phyloP scores from a whole-genome alignment of 2,329 filamentous ascomycete species.

The Trichophyton schoenleinii region DNA sequence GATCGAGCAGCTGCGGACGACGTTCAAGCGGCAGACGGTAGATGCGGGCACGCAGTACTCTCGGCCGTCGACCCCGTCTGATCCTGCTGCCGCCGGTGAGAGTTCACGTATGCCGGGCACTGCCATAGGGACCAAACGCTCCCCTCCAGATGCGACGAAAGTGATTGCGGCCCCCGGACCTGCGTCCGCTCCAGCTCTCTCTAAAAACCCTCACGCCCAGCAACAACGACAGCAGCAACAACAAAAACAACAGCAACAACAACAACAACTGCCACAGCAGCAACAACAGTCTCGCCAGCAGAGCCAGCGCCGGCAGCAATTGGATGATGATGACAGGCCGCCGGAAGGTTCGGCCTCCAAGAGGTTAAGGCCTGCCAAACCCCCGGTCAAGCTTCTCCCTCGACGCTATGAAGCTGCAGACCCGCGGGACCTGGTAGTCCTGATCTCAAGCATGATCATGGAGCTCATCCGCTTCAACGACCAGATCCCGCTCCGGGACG shows the following conservation, averaged over 20 bases:
- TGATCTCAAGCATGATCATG: conserved; percentile 90
- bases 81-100: conserved; percentile 6
- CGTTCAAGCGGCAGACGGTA: conserved; percentile 26
- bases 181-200: neutral
- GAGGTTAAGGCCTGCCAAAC: conserved; percentile 34
- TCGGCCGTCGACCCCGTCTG: conserved; percentile 31
- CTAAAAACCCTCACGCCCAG: neutral
- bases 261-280: neutral
- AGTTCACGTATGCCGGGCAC: conserved; percentile 15
- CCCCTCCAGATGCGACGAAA: conserved; percentile 16
- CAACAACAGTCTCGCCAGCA: neutral
- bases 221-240: neutral
- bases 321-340: conserved; percentile 16
- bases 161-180: neutral
- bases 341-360: conserved; percentile 30
- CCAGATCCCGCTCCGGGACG: conserved; percentile 67
- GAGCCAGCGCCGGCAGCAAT: conserved; percentile 12
- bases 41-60: conserved; percentile 46
- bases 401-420: conserved; percentile 67
- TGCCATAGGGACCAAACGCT: conserved; percentile 14
- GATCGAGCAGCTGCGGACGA: conserved; percentile 12
- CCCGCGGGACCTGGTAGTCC: conserved; percentile 71
- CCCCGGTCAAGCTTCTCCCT: conserved; percentile 44
- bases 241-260: neutral
- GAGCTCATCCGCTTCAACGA: conserved; percentile 93